Conservation (phyloP, 768 basidiomycete genomes). For the Rhizopogon vulgaris region DNA sequence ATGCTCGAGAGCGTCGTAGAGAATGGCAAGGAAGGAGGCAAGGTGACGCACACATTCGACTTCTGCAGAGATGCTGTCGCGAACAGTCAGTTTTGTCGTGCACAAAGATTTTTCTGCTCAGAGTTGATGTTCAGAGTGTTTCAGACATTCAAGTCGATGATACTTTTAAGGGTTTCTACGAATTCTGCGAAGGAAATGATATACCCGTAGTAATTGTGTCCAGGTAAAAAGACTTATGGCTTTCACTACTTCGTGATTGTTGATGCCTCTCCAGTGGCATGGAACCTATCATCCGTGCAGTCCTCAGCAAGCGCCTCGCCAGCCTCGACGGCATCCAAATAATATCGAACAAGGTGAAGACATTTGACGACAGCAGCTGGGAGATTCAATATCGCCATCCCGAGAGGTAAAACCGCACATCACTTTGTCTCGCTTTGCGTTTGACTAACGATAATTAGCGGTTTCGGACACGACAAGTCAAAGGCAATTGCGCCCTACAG, state of each 20-base stretch:
- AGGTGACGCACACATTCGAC: constrained; percentile 57
- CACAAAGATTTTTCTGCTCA: constrained; percentile 8
- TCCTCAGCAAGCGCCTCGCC: constrained; percentile 70
- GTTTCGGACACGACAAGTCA: constrained; percentile 94
- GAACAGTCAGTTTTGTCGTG: constrained; percentile 45
- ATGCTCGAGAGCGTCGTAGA: constrained; percentile 78
- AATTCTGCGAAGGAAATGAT: constrained; percentile 73
- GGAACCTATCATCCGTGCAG: constrained; percentile 89
- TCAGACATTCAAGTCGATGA: constrained; percentile 81
- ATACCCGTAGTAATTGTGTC: constrained; percentile 93
- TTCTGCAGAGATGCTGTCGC: constrained; percentile 74
- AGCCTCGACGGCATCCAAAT: constrained; percentile 79
- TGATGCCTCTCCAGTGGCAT: constrained; percentile 57
- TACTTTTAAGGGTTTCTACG: constrained; percentile 85
- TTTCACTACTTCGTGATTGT: neutral
- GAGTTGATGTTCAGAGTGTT: constrained; percentile 4
- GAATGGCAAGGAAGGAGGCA: constrained; percentile 35
- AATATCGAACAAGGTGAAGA: constrained; percentile 84
- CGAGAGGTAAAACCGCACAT: constrained; percentile 49
- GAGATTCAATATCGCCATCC: constrained; percentile 86
- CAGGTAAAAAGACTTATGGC: constrained; percentile 42
- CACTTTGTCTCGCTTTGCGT: neutral
- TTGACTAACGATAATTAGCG: constrained; percentile 34
- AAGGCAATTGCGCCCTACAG: constrained; percentile 90
- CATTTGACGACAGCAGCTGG: constrained; percentile 66